These are phyloP conservation scores for Bacterosira constricta DNA, from an alignment of 108 stramenopile species.

Conservation along the genomic window DNA sequence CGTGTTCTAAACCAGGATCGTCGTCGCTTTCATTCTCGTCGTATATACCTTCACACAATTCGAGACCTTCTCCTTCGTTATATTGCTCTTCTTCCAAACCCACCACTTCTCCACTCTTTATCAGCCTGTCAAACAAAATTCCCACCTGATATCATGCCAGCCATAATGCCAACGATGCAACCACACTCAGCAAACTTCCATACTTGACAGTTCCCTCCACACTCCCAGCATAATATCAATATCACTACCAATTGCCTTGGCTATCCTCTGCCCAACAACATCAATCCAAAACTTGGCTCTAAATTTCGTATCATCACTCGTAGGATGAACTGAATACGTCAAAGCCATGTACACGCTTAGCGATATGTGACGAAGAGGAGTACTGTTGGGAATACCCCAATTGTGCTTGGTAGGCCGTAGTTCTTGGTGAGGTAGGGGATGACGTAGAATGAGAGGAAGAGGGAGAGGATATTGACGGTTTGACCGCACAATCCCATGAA, in stretches of 20 bases:
- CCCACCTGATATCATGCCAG: slow-evolving; percentile 75
- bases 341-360: slow-evolving; percentile 90
- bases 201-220: slow-evolving; percentile 73
- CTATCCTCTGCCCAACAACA: slow-evolving; percentile 84
- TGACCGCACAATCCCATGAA: slow-evolving; percentile 95
- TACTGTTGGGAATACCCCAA: slow-evolving; percentile 87
- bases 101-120: slow-evolving; percentile 63
- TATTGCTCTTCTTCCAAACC: slow-evolving; percentile 37
- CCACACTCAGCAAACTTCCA: slow-evolving; percentile 71
- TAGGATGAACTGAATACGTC: slow-evolving; percentile 92
- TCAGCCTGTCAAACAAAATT: slow-evolving; percentile 66
- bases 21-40: background rate
- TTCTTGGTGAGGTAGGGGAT: slow-evolving; percentile 80
- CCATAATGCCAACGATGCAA: slow-evolving; percentile 71
- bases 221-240: slow-evolving; percentile 76
- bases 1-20: too few relatives aligned
- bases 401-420: slow-evolving; percentile 73
- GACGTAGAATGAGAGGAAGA: slow-evolving; percentile 78
- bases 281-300: slow-evolving; percentile 91
- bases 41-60: slow-evolving; percentile 6
- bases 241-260: slow-evolving; percentile 82
- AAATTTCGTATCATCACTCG: slow-evolving; percentile 86
- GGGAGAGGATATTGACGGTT: slow-evolving; percentile 83
- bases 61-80: slow-evolving; percentile 1
- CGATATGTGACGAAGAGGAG: slow-evolving; percentile 68